A percentile compares a stretch with the other conserved stretches of the same genome.
These are phyloP conservation scores for Spencermartinsiella ligniputridi DNA, from an alignment of 1,139 yeast genomes.

Conservation along the genomic window DNA sequence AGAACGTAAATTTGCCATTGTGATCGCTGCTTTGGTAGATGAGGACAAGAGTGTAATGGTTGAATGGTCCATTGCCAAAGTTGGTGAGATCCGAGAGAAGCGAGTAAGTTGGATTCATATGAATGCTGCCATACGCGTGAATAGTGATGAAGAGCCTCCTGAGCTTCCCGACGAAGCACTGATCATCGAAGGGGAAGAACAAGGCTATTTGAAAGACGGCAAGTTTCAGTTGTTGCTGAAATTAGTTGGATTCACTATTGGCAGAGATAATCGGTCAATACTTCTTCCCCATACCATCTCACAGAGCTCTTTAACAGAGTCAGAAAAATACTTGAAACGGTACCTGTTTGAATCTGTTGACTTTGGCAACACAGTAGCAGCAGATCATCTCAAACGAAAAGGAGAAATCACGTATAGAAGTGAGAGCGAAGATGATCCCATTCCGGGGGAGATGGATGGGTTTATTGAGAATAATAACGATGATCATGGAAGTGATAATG, in stretches of 20 bases:
- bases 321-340: conserved; percentile 29
- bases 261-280: conserved; percentile 10
- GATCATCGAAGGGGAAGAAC: conserved; percentile 5
- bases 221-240: conserved; percentile 29
- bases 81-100: conserved; percentile 31
- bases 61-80: conserved; percentile 42
- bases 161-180: conserved; percentile 5
- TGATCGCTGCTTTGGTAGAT: conserved; percentile 47
- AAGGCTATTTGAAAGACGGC: conserved; percentile 25
- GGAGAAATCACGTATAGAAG: conserved; percentile 19
- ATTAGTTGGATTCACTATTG: conserved; percentile 24
- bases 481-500: conserved; percentile 15
- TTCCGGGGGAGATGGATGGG: conserved; percentile 11
- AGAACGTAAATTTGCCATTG: conserved; percentile 35
- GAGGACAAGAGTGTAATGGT: conserved; percentile 43
- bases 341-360: conserved; percentile 33
- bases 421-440: conserved; percentile 12
- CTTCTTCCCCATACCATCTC: conserved; percentile 21
- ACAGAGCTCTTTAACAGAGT: conserved; percentile 22
- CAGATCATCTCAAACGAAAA: conserved; percentile 25
- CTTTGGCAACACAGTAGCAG: conserved; percentile 45
- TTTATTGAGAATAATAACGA: conserved; percentile 14
- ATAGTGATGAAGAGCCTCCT: conserved; percentile 2
- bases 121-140: conserved; percentile 3
- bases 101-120: conserved; percentile 19